Base-by-base conservation (phyloP, 129 eudicot genomes). In the Helianthus tuberosus region DNA sequence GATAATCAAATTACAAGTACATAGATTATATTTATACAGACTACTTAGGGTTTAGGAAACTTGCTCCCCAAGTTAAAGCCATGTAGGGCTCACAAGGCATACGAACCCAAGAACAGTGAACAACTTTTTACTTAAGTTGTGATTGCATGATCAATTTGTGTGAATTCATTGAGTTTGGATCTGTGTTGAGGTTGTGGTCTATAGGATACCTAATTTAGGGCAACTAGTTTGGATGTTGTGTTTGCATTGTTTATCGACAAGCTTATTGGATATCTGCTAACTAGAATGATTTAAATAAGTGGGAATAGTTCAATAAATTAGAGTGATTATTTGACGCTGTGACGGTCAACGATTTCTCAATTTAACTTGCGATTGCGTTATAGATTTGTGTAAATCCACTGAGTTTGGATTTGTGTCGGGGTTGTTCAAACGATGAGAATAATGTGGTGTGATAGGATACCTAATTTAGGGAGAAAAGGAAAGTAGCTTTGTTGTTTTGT, bases 381-480 rank as follows among this genome's bases (percentile, higher is more conserved):
- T 75, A 4, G n/a, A 66, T 66, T 53, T 44, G 47, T 54, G 74
- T 54, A 3, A 27, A 35, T 48, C 5, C 14, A 36, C 36, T 11
- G 50, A 67, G 11, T 57, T 41, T 66, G 74, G 74, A 66, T 76
- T 23, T 76, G 64, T 51, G 38, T 15, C 9, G 14, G 43, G 66
- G 4, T 7, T 62, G 69, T 8, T 50, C 15, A 70, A 15, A 49
- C 0, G 72, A 70, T 39, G 38, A 62, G 65, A 61, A 77, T 36
- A 23, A 12, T 69, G 43, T 69, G 71, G 54, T 57, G 20, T 62
- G n/a, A 27, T 25, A 11, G 11, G 71, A 70, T 11, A 12, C 62
- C 35, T 36, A 59, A 68, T 67, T 57, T 68, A 58, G 52, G 74
- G 74, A 36, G 50, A 62, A 5, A 27, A 38, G 74, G 74, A 11